Conservation (phyloP, 2,329 filamentous ascomycete species). For the Sporothrix pallida region DNA sequence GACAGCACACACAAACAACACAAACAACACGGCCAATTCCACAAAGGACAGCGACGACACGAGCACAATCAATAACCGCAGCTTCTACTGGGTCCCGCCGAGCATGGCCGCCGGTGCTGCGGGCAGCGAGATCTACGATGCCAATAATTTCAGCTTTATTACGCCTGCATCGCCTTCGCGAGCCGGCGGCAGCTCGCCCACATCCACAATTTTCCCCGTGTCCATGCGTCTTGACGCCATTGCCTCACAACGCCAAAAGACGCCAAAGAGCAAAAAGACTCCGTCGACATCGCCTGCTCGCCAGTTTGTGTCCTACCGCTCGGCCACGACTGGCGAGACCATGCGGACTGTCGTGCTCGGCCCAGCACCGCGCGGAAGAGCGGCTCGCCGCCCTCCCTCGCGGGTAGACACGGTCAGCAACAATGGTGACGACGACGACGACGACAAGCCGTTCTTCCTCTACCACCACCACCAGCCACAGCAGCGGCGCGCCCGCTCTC, state of each 20-base stretch:
- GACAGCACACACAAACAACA: constrained; percentile 35
- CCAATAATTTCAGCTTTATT: constrained; percentile 29
- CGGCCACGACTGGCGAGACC: constrained; percentile 8
- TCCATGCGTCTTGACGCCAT: constrained; percentile 35
- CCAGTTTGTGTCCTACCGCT: constrained; percentile 8
- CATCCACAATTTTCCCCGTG: constrained; percentile 33
- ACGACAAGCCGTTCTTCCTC: not conserved
- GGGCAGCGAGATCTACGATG: constrained; percentile 31
- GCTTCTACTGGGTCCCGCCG: constrained; percentile 31
- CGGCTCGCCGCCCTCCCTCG: constrained; percentile 7
- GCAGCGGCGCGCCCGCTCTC: constrained; percentile 27
- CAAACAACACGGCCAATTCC: not conserved
- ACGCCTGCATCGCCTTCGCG: constrained; percentile 20
- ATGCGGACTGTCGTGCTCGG: constrained; percentile 23
- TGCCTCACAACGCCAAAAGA: constrained; percentile 25
- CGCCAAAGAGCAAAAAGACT: not conserved
- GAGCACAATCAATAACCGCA: constrained; percentile 26
- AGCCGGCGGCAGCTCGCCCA: constrained; percentile 20
- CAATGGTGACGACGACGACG: not conserved
- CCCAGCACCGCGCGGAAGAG: constrained; percentile 23
- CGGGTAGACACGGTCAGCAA: not conserved
- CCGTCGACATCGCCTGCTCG: not conserved
- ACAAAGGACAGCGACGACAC: constrained; percentile 49
- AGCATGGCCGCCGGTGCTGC: constrained; percentile 29
- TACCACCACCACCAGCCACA: not conserved